Conservation (phyloP, 129 eudicot species). For the Sambucus nigra region DNA sequence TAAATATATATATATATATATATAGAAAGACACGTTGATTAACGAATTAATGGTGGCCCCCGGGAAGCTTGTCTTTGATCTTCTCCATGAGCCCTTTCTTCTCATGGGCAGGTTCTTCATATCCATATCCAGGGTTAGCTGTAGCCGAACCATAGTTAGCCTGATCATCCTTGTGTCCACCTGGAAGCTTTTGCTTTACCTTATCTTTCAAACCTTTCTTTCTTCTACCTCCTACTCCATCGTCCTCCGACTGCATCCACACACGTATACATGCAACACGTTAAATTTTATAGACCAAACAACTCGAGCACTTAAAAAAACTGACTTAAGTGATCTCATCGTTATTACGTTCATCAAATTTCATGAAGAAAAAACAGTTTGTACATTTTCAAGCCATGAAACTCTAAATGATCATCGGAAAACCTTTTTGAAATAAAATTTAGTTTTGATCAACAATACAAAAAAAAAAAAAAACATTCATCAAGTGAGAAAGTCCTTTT, state of each 20-base stretch:
- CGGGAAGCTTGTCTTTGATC: constrained; percentile 35
- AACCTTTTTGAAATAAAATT: no score
- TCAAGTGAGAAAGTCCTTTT: no score
- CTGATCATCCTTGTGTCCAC: constrained; percentile 18
- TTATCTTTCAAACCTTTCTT: constrained; percentile 49
- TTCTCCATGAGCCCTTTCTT: constrained; percentile 38
- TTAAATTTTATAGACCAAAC: neutral
- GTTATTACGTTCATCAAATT: no score
- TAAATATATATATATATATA: no score
- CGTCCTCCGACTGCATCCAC: constrained; percentile 54
- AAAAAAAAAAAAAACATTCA: no score
- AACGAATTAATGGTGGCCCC: neutral
- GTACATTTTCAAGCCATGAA: no score
- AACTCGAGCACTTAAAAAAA: neutral
- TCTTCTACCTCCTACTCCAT: constrained; percentile 46
- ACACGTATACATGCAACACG: neutral
- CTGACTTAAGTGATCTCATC: no score
- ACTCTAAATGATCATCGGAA: no score
- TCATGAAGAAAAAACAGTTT: no score
- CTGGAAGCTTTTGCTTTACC: constrained; percentile 52
- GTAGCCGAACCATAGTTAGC: neutral
- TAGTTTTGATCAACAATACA: no score
- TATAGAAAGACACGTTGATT: no score
- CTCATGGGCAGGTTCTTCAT: constrained; percentile 15
- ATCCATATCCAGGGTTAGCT: neutral